These are phyloP conservation scores for Eustoma russellianum DNA, from an alignment of 257 asterid species.

Conservation along the genomic window DNA sequence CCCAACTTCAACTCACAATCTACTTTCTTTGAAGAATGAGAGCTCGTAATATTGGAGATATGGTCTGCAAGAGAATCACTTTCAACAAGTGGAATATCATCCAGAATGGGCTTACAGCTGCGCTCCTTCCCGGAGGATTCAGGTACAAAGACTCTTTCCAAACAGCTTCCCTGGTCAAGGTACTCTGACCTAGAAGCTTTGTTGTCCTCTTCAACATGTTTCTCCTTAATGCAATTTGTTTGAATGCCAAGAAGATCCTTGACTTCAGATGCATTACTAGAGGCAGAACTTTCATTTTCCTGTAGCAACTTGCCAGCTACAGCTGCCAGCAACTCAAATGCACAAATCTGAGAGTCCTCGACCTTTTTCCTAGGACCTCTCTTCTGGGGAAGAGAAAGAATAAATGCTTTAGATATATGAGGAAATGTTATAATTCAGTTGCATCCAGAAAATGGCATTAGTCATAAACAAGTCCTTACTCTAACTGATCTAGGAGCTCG, in stretches of 20 bases:
- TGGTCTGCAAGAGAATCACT: conserved; percentile 37
- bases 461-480: conserved; percentile 31
- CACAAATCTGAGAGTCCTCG: conserved; percentile 57
- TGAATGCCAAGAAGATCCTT: conserved; percentile 22
- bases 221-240: conserved; percentile 22
- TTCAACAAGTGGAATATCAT: conserved; percentile 27
- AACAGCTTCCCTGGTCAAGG: conserved; percentile 72
- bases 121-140: conserved; percentile 30
- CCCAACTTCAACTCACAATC: conserved; percentile 40
- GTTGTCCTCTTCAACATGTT: conserved; percentile 23
- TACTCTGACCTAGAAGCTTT: conserved; percentile 41
- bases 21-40: conserved; percentile 32
- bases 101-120: conserved; percentile 24
- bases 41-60: conserved; percentile 27
- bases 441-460: background rate
- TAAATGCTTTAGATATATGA: background rate
- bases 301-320: conserved; percentile 85
- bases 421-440: background rate
- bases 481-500: conserved; percentile 85
- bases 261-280: conserved; percentile 53
- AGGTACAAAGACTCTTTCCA: conserved; percentile 55
- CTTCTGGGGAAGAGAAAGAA: conserved; percentile 33
- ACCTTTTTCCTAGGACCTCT: conserved; percentile 35
- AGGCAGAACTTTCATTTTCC: conserved; percentile 86
- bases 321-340: conserved; percentile 91